phyloP scores from a whole-genome alignment of 768 basidiomycete species.

The Mycena vulgaris region DNA sequence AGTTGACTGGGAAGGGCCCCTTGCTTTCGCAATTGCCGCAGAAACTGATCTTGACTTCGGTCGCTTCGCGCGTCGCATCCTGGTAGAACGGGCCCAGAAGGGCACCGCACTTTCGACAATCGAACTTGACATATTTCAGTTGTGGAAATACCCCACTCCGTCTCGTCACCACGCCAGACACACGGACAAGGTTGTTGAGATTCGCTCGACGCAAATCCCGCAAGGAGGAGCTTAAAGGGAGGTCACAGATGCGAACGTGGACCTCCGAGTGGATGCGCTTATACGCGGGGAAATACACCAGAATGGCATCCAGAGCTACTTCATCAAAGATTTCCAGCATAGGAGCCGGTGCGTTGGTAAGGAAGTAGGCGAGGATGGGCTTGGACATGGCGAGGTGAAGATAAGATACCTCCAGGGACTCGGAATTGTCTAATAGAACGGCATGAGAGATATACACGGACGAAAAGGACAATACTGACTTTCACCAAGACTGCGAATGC shows the following conservation, averaged over 20 bases:
- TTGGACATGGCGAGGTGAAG: constrained; percentile 94
- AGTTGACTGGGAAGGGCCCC: constrained; percentile 97
- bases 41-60: constrained; percentile 94
- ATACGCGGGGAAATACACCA: constrained; percentile 96
- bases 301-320: constrained; percentile 93
- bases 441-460: constrained; percentile 19
- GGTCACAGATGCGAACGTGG: constrained; percentile 95
- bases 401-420: constrained; percentile 98
- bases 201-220: constrained; percentile 94
- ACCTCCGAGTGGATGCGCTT: constrained; percentile 98
- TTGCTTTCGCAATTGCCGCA: constrained; percentile 95
- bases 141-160: constrained; percentile 99
- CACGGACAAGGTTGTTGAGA: constrained; percentile 95
- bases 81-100: constrained; percentile 98
- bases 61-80: constrained; percentile 78
- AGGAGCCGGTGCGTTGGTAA: constrained; percentile 93
- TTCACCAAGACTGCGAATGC: constrained; percentile 95
- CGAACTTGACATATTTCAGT: constrained; percentile 98
- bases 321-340: constrained; percentile 97
- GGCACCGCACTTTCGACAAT: constrained; percentile 95
- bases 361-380: constrained; percentile 96
- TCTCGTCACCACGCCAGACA: constrained; percentile 96
- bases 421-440: constrained; percentile 84
- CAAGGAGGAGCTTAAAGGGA: constrained; percentile 90
- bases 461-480: constrained; percentile 63